Conservation (phyloP, 495 filamentous ascomycete species). For the Aspergillus leporis region DNA sequence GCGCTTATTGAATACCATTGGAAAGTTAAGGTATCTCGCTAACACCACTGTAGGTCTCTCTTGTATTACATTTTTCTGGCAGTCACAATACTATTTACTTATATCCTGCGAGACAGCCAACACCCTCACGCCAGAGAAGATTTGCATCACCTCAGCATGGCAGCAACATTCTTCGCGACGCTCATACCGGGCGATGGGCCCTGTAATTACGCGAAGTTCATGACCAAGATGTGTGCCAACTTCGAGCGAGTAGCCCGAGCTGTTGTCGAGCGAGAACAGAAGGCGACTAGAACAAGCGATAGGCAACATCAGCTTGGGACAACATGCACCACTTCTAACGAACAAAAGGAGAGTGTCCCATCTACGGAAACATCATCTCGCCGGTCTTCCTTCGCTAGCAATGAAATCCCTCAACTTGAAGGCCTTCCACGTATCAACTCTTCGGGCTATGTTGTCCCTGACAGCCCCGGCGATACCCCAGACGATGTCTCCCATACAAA, state of each 20-base stretch:
- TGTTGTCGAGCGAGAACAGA: constrained; percentile 84
- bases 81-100: constrained; percentile 89
- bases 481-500: constrained; percentile 3
- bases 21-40: neutral
- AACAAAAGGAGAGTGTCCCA: neutral
- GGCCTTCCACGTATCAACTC: constrained; percentile 42
- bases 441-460: constrained; percentile 40
- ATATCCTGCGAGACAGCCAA: constrained; percentile 85
- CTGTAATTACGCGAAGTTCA: constrained; percentile 78
- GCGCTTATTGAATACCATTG: neutral
- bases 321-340: neutral
- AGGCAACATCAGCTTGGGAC: neutral
- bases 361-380: neutral
- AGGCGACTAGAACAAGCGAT: constrained; percentile 44
- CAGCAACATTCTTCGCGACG: constrained; percentile 80
- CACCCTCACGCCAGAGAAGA: constrained; percentile 80
- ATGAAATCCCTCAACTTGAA: constrained; percentile 37
- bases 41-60: constrained; percentile 64
- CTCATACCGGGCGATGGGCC: constrained; percentile 65
- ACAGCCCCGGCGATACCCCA: constrained; percentile 23
- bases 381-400: constrained; percentile 5
- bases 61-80: constrained; percentile 94
- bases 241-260: constrained; percentile 88
- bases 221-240: constrained; percentile 84
- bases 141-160: constrained; percentile 79